Conservation (phyloP, 495 filamentous ascomycete genomes). For the Penicillium coprophilum region DNA sequence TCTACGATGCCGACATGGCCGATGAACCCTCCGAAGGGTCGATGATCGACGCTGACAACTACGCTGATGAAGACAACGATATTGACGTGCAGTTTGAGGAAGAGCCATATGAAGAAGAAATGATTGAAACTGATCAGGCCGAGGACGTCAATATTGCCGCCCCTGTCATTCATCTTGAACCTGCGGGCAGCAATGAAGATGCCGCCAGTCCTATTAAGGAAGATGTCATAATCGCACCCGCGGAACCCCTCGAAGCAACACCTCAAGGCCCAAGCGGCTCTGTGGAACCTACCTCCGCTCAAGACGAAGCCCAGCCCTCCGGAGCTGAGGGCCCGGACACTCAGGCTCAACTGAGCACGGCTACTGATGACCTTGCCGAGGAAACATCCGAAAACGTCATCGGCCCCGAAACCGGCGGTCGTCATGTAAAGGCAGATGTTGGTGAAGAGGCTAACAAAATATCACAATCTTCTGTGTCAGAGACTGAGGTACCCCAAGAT, state of each 20-base stretch:
- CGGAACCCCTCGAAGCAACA: not conserved
- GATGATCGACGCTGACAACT: slow-evolving; percentile 41
- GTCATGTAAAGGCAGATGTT: slow-evolving; percentile 10
- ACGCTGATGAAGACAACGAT: slow-evolving; percentile 32
- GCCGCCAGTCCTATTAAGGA: not conserved
- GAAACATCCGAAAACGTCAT: not conserved
- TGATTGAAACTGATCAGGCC: slow-evolving; percentile 46
- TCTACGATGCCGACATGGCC: slow-evolving; percentile 51
- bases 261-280: not conserved
- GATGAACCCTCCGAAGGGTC: slow-evolving; percentile 46
- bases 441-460: slow-evolving; percentile 28
- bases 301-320: not conserved
- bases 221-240: not conserved
- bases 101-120: slow-evolving; percentile 42
- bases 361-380: not conserved
- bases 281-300: not conserved
- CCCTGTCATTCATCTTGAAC: slow-evolving; percentile 30
- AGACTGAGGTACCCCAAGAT: slow-evolving; percentile 8
- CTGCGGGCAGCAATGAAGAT: slow-evolving; percentile 11
- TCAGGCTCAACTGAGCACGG: not conserved
- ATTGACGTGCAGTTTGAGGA: slow-evolving; percentile 40
- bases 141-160: slow-evolving; percentile 35
- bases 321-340: not conserved
- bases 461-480: slow-evolving; percentile 16
- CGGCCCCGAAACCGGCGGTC: not conserved